These are phyloP conservation scores for Trichoderma sp. DNA, from an alignment of 2,329 filamentous ascomycete species.

Conservation along the genomic window DNA sequence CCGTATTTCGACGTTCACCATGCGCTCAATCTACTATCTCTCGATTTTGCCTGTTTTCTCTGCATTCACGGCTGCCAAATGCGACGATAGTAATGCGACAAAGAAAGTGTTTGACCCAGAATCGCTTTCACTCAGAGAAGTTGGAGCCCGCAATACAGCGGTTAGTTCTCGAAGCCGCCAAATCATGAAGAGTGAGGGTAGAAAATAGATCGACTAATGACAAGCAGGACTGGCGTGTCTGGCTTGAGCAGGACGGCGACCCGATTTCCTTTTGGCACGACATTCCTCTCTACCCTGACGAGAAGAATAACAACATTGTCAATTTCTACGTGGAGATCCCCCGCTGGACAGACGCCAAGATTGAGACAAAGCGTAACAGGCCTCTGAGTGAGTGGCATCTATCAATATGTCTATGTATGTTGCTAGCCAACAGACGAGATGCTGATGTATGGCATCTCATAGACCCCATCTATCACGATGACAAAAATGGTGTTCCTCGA, in stretches of 20 bases:
- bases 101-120: constrained; percentile 32
- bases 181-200: background rate
- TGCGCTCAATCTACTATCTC: background rate
- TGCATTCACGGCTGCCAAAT: background rate
- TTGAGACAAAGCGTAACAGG: constrained; percentile 44
- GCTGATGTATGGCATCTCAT: background rate
- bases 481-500: constrained; percentile 39
- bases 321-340: constrained; percentile 47
- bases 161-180: constrained; percentile 28
- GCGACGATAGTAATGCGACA: background rate
- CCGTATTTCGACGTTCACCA: background rate
- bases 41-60: background rate
- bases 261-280: constrained; percentile 48
- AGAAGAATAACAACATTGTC: constrained; percentile 39
- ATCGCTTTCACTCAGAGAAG: constrained; percentile 38
- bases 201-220: background rate
- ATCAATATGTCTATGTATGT: background rate
- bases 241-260: constrained; percentile 43
- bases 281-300: constrained; percentile 43
- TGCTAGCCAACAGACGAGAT: background rate
- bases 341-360: constrained; percentile 44
- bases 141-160: constrained; percentile 43
- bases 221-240: constrained; percentile 44
- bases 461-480: constrained; percentile 48
- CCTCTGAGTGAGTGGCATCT: constrained; percentile 39